These are phyloP conservation scores for Tricholoma sp. DNA, from an alignment of 768 basidiomycete species.

Conservation along the genomic window DNA sequence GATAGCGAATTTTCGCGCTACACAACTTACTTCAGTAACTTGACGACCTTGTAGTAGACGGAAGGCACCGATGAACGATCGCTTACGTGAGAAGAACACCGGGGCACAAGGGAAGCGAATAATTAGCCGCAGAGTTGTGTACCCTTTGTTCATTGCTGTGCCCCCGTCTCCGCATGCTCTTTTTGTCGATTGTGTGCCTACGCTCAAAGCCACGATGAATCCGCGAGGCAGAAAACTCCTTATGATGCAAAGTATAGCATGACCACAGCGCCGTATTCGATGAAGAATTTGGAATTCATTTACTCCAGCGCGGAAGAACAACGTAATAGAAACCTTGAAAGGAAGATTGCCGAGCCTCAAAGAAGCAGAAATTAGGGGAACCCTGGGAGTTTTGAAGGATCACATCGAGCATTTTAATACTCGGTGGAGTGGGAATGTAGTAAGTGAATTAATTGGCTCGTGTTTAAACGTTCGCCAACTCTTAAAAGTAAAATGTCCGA, in stretches of 20 bases:
- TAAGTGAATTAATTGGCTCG: too few relatives aligned
- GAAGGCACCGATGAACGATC: background rate
- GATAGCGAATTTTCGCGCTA: background rate
- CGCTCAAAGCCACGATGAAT: background rate
- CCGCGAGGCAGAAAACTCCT: background rate
- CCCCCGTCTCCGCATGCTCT: background rate
- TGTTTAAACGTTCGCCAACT: too few relatives aligned
- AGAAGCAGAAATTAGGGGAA: background rate
- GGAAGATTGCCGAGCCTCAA: background rate
- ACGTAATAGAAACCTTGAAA: background rate
- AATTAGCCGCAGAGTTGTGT: background rate
- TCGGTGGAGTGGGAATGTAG: background rate
- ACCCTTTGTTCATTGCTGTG: background rate
- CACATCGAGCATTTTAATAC: background rate
- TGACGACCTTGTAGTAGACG: background rate
- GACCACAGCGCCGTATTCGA: background rate
- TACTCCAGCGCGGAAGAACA: background rate
- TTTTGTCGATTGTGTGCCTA: background rate
- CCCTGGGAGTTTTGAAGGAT: background rate
- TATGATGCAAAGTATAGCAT: background rate
- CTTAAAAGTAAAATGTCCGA: too few relatives aligned
- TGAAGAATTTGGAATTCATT: background rate
- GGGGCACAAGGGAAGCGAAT: background rate
- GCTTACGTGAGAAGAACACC: background rate
- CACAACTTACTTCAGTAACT: background rate